These are phyloP conservation scores for Brassica napus DNA, from an alignment of 345 rosid species.

Conservation along the genomic window Da-Ae NC_063448.1:42617501-42618000, in stretches of 20 bases:
- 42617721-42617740: background rate
- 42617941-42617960: background rate
- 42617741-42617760: background rate
- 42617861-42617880: background rate
- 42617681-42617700: background rate
- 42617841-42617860: background rate
- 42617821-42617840: background rate
- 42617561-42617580: no score
- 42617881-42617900: background rate
- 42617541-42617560: no score
- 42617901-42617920: background rate
- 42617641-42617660: no score
- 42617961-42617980: slow-evolving; percentile 1
- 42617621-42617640: no score
- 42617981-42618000: background rate
- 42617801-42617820: background rate
- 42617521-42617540: no score
- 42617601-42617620: no score
- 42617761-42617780: background rate
- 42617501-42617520: no score
- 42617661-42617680: background rate
- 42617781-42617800: background rate
- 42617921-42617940: background rate
- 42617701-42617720: background rate
- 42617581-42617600: no score